Evolutionary conservation across 1,284 basidiomycete genomes (phyloP), one percentile per base, ranked within the genome.

Genomic region (Pascua guehoae): DNA sequence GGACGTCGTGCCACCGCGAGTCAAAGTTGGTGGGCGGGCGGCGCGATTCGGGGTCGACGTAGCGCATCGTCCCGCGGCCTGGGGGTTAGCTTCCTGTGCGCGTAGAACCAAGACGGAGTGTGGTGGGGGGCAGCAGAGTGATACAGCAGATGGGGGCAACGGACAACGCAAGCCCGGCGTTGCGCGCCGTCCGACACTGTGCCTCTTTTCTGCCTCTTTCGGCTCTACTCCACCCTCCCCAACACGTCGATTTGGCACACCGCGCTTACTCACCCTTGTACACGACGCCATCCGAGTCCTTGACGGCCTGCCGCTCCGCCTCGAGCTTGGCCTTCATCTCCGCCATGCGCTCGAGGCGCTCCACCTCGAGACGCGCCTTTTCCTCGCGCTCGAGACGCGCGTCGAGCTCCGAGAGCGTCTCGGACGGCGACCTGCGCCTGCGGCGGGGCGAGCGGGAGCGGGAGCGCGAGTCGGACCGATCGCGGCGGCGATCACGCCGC

Each of bases 31-130:
- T 38, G 9, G 68, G 67, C 32, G 66, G 49, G 14, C 49, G 51
- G 5, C 61, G 40, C 2, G 67, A 56, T 51, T 78, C 76, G 0
- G 75, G 76, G 56, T 78, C 76, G 12, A 72, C 62, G 59, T 74
- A 78, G 1, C 73, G 66, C 76, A 78, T 78, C 10, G 71, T 52
- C 2, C 76, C 76, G 44, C 76, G 71, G 10, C 76, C 75, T 77
- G 49, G 4, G n/a, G 7, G 54, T 51, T 42, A 56, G 39, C 14
- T 44, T 44, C 8, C 17, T 24, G n/a, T 47, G n/a, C n/a, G n/a
- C n/a, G n/a, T n/a, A n/a, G n/a, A n/a, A n/a, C n/a, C n/a, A n/a
- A n/a, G n/a, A n/a, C n/a, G n/a, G n/a, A n/a, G n/a, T n/a, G n/a
- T n/a, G n/a, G n/a, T n/a, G n/a, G n/a, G n/a, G n/a, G n/a, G n/a